Evolutionary conservation across 2,329 filamentous ascomycete genomes (phyloP), one percentile per base, ranked within the genome.

Genomic region (Pseudocercospora macadamiae): DNA sequence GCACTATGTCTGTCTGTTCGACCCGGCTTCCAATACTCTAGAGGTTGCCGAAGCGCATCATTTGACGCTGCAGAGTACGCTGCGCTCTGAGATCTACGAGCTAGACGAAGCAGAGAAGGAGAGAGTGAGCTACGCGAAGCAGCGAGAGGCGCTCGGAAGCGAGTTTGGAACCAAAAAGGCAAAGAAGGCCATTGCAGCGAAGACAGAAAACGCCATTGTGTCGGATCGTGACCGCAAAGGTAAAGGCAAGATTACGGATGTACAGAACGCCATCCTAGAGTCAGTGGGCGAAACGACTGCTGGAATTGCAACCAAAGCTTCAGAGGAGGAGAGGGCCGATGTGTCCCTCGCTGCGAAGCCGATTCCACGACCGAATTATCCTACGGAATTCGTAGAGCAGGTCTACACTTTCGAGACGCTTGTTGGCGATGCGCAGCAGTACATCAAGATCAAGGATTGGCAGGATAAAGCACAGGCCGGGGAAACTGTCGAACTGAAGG

Each of bases 161-260:
- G 86, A 88, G 28, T 96, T 96, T 69, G 91, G 91, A 73, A 93
- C 90, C 23, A 92, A 90, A 79, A 93, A 93, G 76, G 89, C 90
- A 19, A 89, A 87, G 80, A 93, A 93, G 77, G 88, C 86, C 1
- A 86, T 95, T 66, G 80, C 82, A 25, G 83, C 87, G 56, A 81
- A 84, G 63, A 86, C 86, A 2, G 82, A 89, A 67, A 92, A 93
- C 70, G 88, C 89, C 16, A 91, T 93, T 66, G 76, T 69, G 32
- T 67, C 72, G 73, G 68, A 76, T 55, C 73, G 71, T 73, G 68
- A 76, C 54, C 73, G 71, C 54, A 75, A 81, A 25, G 75, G 76
- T 23, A 82, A 83, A 66, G 75, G 76, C 30, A 82, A 83, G 66
- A 77, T 86, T 39, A 82, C 83, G 57, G 76, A 81, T 32, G 80